Conservation (phyloP, 345 rosid species). For the Gossypioides kirkii region DNA sequence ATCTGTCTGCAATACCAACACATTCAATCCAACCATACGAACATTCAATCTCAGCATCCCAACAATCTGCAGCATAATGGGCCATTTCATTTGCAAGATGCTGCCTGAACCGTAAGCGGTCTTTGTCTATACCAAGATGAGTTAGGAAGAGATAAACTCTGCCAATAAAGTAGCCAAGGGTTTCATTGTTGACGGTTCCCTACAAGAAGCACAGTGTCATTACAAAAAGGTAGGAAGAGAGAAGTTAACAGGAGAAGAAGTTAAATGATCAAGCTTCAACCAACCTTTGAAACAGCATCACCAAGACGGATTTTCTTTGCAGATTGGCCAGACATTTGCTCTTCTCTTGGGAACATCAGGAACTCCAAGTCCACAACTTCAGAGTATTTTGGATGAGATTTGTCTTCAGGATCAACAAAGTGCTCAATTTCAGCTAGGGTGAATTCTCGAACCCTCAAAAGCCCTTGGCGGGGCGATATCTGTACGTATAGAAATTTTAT, state of each 20-base stretch:
- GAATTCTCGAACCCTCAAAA: conserved; percentile 88
- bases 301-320: conserved; percentile 59
- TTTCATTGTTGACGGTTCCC: conserved; percentile 92
- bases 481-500: conserved; percentile 19
- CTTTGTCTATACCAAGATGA: conserved; percentile 72
- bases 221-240: background rate
- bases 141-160: conserved; percentile 86
- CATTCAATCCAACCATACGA: conserved; percentile 98
- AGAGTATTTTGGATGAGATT: conserved; percentile 77
- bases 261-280: background rate
- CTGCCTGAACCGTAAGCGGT: conserved; percentile 79
- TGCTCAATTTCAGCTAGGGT: conserved; percentile 96
- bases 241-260: background rate
- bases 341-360: conserved; percentile 88
- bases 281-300: conserved; percentile 77
- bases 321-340: conserved; percentile 79
- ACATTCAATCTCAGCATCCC: conserved; percentile 98
- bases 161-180: conserved; percentile 95
- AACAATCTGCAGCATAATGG: conserved; percentile 96
- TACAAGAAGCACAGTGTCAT: conserved; percentile 22
- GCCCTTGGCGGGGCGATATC: conserved; percentile 99
- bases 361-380: conserved; percentile 67
- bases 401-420: conserved; percentile 93
- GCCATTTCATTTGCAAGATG: conserved; percentile 99
- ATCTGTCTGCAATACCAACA: conserved; percentile 97